phyloP scores from a whole-genome alignment of 805 yeast genomes.

The Myxozyma sirexii region DNA sequence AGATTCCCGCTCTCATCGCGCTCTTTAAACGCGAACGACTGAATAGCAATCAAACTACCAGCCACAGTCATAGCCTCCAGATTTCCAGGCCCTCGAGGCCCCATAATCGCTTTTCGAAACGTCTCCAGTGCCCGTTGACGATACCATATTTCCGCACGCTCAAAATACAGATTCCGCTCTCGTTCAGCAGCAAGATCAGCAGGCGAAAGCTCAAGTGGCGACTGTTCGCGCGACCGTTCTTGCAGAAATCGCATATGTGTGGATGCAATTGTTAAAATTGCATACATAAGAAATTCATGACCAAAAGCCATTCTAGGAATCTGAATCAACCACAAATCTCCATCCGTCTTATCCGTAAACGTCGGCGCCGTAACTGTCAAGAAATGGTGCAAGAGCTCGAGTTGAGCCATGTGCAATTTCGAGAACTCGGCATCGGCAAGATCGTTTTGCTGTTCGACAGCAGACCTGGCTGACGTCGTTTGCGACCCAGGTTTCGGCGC shows the following conservation, averaged over 20 bases:
- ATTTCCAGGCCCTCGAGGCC: constrained; percentile 23
- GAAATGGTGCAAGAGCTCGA: constrained; percentile 32
- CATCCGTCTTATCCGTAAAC: constrained; percentile 29
- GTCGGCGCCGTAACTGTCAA: constrained; percentile 33
- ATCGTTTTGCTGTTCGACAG: constrained; percentile 2
- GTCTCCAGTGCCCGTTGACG: constrained; percentile 34
- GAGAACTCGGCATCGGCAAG: constrained; percentile 24
- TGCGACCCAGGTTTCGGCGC: neutral
- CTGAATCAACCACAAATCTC: constrained; percentile 32
- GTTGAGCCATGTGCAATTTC: constrained; percentile 28
- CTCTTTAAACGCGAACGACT: constrained; percentile 33
- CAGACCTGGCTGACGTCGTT: neutral
- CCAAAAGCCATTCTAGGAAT: constrained; percentile 33
- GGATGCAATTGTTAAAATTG: constrained; percentile 33
- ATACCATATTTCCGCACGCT: constrained; percentile 33
- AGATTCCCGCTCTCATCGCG: constrained; percentile 3
- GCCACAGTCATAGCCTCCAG: constrained; percentile 33
- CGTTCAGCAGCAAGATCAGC: constrained; percentile 4
- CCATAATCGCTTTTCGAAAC: constrained; percentile 30
- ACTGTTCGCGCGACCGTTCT: neutral
- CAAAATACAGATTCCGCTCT: constrained; percentile 25
- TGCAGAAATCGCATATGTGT: constrained; percentile 29
- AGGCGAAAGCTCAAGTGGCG: neutral
- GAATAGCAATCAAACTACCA: constrained; percentile 33
- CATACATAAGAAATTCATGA: constrained; percentile 32